Percentiles rank a stretch among this genome's conserved stretches.
Conservation (phyloP, 768 basidiomycete species). For the Pleurotus giganteus region DNA sequence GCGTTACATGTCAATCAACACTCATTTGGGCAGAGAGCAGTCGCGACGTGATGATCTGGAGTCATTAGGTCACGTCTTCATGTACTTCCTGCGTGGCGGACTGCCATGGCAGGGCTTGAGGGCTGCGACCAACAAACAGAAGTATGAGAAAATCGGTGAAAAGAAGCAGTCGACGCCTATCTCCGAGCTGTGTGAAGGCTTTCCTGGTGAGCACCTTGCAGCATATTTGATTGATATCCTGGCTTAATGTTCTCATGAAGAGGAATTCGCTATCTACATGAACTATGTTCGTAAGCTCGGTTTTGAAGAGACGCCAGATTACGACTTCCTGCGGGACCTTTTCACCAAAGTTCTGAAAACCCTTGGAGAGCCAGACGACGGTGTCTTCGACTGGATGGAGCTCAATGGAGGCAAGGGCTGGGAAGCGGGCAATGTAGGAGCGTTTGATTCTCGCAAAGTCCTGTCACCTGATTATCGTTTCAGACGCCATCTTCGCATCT, state of each 20-base stretch:
- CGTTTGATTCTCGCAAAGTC: background rate
- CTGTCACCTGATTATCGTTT: conserved; percentile 11
- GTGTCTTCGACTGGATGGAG: conserved; percentile 95
- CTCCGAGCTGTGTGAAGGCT: conserved; percentile 91
- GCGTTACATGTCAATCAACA: conserved; percentile 99
- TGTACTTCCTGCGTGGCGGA: conserved; percentile 97
- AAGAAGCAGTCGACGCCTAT: conserved; percentile 97
- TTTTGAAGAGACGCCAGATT: conserved; percentile 97
- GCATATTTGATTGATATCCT: conserved; percentile 6
- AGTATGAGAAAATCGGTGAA: conserved; percentile 99
- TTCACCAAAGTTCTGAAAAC: conserved; percentile 92
- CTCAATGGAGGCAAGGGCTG: conserved; percentile 94
- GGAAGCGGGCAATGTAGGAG: conserved; percentile 82
- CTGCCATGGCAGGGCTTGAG: conserved; percentile 98
- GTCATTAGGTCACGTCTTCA: conserved; percentile 97
- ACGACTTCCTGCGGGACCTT: conserved; percentile 94
- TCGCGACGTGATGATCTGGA: conserved; percentile 96
- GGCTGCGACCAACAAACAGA: conserved; percentile 99
- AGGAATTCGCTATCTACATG: conserved; percentile 98
- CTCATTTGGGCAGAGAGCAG: conserved; percentile 93
- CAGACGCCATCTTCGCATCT: conserved; percentile 44
- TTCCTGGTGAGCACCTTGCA: conserved; percentile 73
- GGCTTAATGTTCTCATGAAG: conserved; percentile 35
- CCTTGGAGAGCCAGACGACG: conserved; percentile 85
- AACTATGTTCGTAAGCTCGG: conserved; percentile 98